These are phyloP conservation scores for Aspergillus affinis DNA, from an alignment of 495 filamentous ascomycete species.

Conservation along the genomic window DNA sequence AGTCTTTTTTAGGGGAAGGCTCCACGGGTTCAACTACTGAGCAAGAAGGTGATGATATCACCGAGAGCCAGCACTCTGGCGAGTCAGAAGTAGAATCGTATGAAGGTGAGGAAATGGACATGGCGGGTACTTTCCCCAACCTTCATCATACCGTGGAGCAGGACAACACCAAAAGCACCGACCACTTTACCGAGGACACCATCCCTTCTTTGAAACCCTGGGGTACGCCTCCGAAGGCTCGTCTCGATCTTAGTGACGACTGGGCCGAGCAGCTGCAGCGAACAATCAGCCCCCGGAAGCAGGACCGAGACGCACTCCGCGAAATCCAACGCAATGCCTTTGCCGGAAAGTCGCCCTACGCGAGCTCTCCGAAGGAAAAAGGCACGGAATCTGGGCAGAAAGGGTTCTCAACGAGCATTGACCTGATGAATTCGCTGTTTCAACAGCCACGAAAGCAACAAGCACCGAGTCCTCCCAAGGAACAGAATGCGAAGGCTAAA, in stretches of 20 bases:
- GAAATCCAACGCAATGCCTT: conserved; percentile 59
- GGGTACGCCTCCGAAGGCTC: conserved; percentile 60
- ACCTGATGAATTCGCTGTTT: conserved; percentile 90
- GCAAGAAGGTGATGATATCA: conserved; percentile 59
- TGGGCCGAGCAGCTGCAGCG: conserved; percentile 91
- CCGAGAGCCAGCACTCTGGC: conserved; percentile 56
- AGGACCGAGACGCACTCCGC: conserved; percentile 68
- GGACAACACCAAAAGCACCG: conserved; percentile 43
- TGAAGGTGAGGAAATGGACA: conserved; percentile 69
- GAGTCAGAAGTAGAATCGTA: conserved; percentile 70
- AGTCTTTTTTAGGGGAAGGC: conserved; percentile 90
- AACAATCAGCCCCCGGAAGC: conserved; percentile 87
- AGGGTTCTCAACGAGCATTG: conserved; percentile 75
- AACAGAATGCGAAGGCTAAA: conserved; percentile 50
- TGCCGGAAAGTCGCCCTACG: conserved; percentile 32
- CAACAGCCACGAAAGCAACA: conserved; percentile 44
- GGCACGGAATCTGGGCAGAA: conserved; percentile 42
- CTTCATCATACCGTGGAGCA: conserved; percentile 68
- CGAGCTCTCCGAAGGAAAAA: conserved; percentile 34
- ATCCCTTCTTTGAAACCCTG: conserved; percentile 39
- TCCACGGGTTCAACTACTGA: conserved; percentile 78
- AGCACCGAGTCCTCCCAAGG: conserved; percentile 38
- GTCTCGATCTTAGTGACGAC: conserved; percentile 59
- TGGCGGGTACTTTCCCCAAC: conserved; percentile 71
- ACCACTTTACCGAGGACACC: conserved; percentile 48